Evolutionary conservation across 169 alveolate genomes (phyloP).

Genomic region (Cryptosporidium muris): DNA sequence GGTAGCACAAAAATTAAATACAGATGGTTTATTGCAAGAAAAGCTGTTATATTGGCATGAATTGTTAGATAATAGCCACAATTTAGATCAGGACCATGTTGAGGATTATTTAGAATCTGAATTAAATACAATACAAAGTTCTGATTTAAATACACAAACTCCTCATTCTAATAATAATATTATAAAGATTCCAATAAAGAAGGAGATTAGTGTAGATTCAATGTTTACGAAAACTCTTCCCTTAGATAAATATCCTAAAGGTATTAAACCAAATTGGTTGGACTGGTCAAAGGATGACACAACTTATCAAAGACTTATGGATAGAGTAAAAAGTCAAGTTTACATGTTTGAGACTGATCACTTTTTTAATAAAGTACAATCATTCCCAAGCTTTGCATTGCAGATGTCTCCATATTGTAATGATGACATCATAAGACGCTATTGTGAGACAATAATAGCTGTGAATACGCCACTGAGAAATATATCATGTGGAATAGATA

Average conservation of each 20-base stretch:
- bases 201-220: neutral
- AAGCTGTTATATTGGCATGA: neutral
- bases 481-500: conserved; percentile 33
- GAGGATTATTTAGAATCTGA: neutral
- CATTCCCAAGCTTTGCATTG: conserved; percentile 11
- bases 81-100: neutral
- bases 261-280: conserved; percentile 48
- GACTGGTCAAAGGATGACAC: conserved; percentile 61
- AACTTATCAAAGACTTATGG: conserved; percentile 48
- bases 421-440: conserved; percentile 50
- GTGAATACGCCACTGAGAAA: conserved; percentile 38
- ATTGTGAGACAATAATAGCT: conserved; percentile 54
- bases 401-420: conserved; percentile 70
- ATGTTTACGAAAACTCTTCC: conserved; percentile 4
- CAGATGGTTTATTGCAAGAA: neutral
- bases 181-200: conserved; percentile 40
- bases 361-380: conserved; percentile 52
- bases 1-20: neutral
- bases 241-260: conserved; percentile 20
- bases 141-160: neutral
- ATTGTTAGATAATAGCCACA: neutral
- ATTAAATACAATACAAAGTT: neutral
- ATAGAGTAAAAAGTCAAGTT: conserved; percentile 53
- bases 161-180: neutral
- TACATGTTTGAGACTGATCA: conserved; percentile 63